Base-by-base conservation (phyloP, 495 filamentous ascomycete genomes). In the Cudoniella acicularis region DNA sequence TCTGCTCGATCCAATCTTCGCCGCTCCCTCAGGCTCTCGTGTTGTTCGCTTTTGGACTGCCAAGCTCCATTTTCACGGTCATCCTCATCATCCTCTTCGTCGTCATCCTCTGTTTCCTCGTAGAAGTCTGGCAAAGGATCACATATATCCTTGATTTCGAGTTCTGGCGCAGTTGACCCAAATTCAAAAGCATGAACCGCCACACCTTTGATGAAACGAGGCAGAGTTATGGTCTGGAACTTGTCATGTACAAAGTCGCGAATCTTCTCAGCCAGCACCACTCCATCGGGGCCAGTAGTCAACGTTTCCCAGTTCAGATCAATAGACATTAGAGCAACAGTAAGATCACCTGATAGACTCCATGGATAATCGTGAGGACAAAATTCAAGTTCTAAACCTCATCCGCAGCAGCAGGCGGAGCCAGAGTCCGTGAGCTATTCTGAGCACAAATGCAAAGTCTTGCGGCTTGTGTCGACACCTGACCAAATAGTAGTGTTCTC, bases 111-210 rank as follows among this genome's bases (percentile, higher is more conserved):
- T 49, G 90, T 87, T 63, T 90, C 88, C 65, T 97, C 95, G 75
- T 99, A 99, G 67, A 99, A 99, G 62, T 98, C 94, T 2, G 90
- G 83, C 48, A 97, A 83, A 0, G 94, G 94, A 70, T 98, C 93
- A 66, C 92, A 93, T 58, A 99, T 90, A 65, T 97, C 93, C 73
- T 96, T 97, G 45, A 99, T 84, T 69, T 95, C 91, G 22, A 99
- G 76, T 58, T 91, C 83, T 0, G 94, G 94, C 1, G 86, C 78
- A 49, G 94, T 83, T 1, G 76, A 82, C 20, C 94, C 94, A 66
- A 99, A 98, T 21, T 92, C 87, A 68, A 99, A 99, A 43, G 88
- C 85, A 71, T 96, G 93, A 23, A 96, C 91, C 18, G 92, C 85
- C 41, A 99, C 95, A 10, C 90, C 93, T 61, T 94, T 92, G 72